phyloP scores from a whole-genome alignment of 2,329 filamentous ascomycete species.

The Penicillium sp. region DNA sequence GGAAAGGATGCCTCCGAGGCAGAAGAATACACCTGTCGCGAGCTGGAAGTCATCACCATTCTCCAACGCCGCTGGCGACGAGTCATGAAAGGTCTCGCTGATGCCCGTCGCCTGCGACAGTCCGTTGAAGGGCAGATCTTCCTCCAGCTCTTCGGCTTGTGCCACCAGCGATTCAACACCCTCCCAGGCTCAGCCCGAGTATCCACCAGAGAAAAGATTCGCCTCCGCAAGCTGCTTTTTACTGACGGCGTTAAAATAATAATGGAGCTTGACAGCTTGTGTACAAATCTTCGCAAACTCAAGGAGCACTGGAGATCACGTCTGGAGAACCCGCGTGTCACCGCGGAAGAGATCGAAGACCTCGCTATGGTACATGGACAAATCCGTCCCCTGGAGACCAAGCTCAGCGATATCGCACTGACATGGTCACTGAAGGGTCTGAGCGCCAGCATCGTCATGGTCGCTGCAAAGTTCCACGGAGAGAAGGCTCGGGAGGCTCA shows the following conservation, averaged over 20 bases:
- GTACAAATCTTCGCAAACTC: background rate
- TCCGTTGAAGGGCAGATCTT: slow-evolving; percentile 1
- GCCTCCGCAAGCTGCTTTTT: slow-evolving; percentile 11
- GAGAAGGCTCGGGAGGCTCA: slow-evolving; percentile 6
- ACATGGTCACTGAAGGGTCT: slow-evolving; percentile 11
- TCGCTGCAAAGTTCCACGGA: background rate
- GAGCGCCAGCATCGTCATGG: background rate
- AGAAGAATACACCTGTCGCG: slow-evolving; percentile 5
- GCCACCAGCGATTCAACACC: background rate
- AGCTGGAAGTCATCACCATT: slow-evolving; percentile 4
- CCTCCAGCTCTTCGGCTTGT: background rate
- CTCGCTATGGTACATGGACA: slow-evolving; percentile 3
- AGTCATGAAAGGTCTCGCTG: slow-evolving; percentile 1
- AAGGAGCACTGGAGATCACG: slow-evolving; percentile 3
- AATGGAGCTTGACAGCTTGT: background rate
- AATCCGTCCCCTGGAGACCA: slow-evolving; percentile 4
- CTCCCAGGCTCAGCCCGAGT: background rate
- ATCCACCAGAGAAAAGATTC: slow-evolving; percentile 4
- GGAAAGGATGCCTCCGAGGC: background rate
- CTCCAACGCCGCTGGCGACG: slow-evolving; percentile 15
- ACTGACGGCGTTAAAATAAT: slow-evolving; percentile 10
- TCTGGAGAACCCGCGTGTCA: background rate
- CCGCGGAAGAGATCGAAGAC: slow-evolving; percentile 8
- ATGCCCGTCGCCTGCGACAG: background rate
- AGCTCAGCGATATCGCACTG: background rate